phyloP scores from a whole-genome alignment of 139 green algal species.

The Chlamydomonas eustigma region DNA sequence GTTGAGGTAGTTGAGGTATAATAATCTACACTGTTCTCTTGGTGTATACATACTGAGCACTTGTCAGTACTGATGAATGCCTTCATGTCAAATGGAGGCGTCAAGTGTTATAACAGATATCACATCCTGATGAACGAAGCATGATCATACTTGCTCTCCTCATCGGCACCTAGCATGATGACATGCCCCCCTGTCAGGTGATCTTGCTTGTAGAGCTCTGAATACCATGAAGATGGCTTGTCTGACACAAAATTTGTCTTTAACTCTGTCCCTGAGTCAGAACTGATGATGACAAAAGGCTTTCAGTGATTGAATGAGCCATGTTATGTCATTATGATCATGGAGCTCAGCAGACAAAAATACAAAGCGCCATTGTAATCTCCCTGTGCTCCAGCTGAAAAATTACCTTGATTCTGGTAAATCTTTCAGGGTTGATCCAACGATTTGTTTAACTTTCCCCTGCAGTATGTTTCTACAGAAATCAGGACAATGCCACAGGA shows the following conservation, averaged over 20 bases:
- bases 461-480: conserved; percentile 27
- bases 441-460: conserved; percentile 99
- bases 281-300: too few relatives aligned
- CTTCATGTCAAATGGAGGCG: too few relatives aligned
- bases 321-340: too few relatives aligned
- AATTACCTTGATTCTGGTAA: conserved; percentile 35
- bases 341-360: too few relatives aligned
- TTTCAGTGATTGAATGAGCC: too few relatives aligned
- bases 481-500: background rate
- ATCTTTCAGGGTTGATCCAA: conserved; percentile 89
- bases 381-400: background rate
- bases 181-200: conserved; percentile 87
- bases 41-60: too few relatives aligned
- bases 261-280: conserved; percentile 41
- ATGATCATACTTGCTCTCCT: conserved; percentile 48
- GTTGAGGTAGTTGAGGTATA: too few relatives aligned
- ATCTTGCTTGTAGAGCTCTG: conserved; percentile 80
- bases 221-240: conserved; percentile 75
- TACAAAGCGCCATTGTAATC: too few relatives aligned
- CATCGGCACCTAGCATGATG: conserved; percentile 94
- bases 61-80: too few relatives aligned
- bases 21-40: too few relatives aligned
- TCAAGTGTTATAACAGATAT: too few relatives aligned
- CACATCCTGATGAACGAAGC: too few relatives aligned
- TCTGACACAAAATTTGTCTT: conserved; percentile 95